phyloP scores from a whole-genome alignment of 1,139 yeast genomes.

The Zygosaccharomyces sapae region DNA sequence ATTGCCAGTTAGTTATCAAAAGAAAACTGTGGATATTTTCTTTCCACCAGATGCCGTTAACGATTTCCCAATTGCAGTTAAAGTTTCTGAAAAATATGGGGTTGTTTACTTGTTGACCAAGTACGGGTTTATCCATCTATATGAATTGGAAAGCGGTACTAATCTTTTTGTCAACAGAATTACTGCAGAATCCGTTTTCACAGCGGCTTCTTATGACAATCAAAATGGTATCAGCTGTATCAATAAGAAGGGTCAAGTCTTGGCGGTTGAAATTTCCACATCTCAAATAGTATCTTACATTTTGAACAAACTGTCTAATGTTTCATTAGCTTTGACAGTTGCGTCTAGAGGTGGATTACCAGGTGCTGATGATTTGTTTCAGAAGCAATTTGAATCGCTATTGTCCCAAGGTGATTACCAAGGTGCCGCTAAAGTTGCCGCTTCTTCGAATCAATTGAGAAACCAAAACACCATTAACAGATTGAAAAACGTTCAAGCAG shows the following conservation, averaged over 20 bases:
- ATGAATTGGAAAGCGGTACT: slow-evolving; percentile 88
- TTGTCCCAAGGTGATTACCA: slow-evolving; percentile 82
- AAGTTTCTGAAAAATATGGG: slow-evolving; percentile 81
- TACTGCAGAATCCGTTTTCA: slow-evolving; percentile 93
- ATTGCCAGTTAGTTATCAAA: slow-evolving; percentile 71
- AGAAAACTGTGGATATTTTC: slow-evolving; percentile 87
- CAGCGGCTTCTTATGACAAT: slow-evolving; percentile 72
- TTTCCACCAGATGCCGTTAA: slow-evolving; percentile 96
- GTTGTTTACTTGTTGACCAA: slow-evolving; percentile 86
- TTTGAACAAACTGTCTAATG: slow-evolving; percentile 79
- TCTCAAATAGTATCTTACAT: slow-evolving; percentile 87
- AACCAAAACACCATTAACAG: slow-evolving; percentile 93
- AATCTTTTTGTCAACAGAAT: slow-evolving; percentile 95
- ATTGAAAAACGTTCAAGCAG: slow-evolving; percentile 87
- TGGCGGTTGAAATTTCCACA: slow-evolving; percentile 85
- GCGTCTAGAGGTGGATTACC: slow-evolving; percentile 96
- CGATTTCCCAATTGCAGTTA: slow-evolving; percentile 95
- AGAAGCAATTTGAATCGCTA: slow-evolving; percentile 85
- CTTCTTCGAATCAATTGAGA: slow-evolving; percentile 89
- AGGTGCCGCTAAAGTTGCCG: slow-evolving; percentile 95
- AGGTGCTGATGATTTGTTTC: slow-evolving; percentile 90
- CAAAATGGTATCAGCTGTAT: slow-evolving; percentile 86
- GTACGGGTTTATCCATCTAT: slow-evolving; percentile 92
- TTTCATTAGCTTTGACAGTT: slow-evolving; percentile 78
- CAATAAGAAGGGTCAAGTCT: slow-evolving; percentile 92